Conservation (phyloP, 768 basidiomycete genomes). For the Leccinum rimulosum region DNA sequence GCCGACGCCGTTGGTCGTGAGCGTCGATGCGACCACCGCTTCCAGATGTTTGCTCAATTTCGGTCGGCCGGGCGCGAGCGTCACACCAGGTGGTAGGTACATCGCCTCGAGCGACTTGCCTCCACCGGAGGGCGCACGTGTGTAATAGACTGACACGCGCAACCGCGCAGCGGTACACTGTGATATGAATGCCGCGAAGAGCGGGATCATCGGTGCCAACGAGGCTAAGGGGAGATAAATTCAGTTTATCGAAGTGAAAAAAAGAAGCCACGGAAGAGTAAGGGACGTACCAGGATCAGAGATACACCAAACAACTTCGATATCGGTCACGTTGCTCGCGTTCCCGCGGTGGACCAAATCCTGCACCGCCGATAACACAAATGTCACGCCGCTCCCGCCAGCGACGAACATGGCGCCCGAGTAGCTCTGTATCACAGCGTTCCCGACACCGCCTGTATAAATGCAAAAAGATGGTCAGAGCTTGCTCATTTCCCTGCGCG, state of each 20-base stretch:
- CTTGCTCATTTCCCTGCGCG: neutral
- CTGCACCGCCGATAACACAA: constrained; percentile 58
- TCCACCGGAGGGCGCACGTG: constrained; percentile 36
- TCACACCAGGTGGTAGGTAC: constrained; percentile 39
- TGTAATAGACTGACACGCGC: constrained; percentile 55
- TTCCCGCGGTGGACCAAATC: constrained; percentile 55
- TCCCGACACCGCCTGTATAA: constrained; percentile 51
- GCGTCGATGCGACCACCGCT: constrained; percentile 34
- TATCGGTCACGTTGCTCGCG: constrained; percentile 38
- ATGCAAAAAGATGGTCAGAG: neutral
- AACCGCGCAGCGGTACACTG: constrained; percentile 44
- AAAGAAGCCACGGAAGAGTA: too few species aligned
- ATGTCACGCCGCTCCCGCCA: constrained; percentile 78
- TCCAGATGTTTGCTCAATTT: constrained; percentile 46
- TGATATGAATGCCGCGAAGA: constrained; percentile 45
- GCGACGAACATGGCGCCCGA: constrained; percentile 65
- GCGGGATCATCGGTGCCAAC: constrained; percentile 48
- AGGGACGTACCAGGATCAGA: constrained; percentile 45
- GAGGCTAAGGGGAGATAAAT: constrained; percentile 31
- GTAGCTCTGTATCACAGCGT: constrained; percentile 62
- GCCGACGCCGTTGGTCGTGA: too few species aligned
- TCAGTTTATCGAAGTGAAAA: neutral
- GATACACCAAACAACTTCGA: constrained; percentile 73
- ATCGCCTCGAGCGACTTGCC: constrained; percentile 20
- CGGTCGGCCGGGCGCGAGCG: constrained; percentile 53